Evolutionary conservation across 768 basidiomycete genomes (phyloP), one percentile per base, ranked within the genome.

Genomic region (Mycena alexandri): DNA sequence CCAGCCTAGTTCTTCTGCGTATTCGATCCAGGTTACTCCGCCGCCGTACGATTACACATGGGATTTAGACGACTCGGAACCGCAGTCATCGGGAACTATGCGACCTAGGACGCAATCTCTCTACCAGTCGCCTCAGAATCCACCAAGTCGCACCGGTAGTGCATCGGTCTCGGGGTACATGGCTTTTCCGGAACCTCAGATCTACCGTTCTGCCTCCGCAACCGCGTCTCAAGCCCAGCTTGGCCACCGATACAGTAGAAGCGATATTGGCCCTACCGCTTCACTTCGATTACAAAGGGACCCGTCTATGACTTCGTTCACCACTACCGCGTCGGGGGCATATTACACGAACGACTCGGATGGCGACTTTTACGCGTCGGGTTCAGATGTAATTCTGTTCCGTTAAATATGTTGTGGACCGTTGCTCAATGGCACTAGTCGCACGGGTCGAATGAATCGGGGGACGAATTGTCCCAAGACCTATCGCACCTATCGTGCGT

Each of bases 161-260:
- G 77, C 76, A n/a, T 70, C 80, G 54, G 67, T 65, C 6, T 69
- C 72, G 41, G 64, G 67, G 24, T 72, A 74, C 10, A 74, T 86
- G 19, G 67, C 81, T 8, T 86, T 88, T 67, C 86, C 88, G 25
- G 86, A 90, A 52, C 84, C 88, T 14, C 83, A 86, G 67, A 65
- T 87, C 33, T 79, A 84, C 63, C 84, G 86, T 58, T 82, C 86
- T 19, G 70, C 76, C 8, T 88, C 87, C 76, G 71, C 74, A 55
- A 68, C 76, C 57, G 63, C 73, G 60, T 48, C 75, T 65, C 67
- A 74, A 68, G 59, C 75, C 69, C 57, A 57, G 19, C 71, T 74
- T 14, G 71, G 76, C 11, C 82, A 86, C 70, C 78, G 81, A 62
- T 75, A 79, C 52, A 84, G 78, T 71, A 77, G 71, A 66, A 84